Base-by-base conservation (phyloP, 768 basidiomycete genomes). In the Hemileccinum rubropunctum region DNA sequence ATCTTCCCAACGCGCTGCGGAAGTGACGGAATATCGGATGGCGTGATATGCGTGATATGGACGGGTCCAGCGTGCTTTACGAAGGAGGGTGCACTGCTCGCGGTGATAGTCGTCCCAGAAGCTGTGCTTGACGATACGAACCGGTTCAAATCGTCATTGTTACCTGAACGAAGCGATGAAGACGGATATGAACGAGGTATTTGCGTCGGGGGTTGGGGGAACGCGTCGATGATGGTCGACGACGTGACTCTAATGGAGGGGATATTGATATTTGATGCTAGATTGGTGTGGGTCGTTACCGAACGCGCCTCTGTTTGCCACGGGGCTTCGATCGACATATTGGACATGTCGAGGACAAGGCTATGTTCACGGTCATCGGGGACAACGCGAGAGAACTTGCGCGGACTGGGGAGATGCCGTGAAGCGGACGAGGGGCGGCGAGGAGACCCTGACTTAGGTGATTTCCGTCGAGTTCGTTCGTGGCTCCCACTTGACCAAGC, bases 51-150 rank as follows among this genome's bases (percentile, higher is more conserved):
- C 45, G 82, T 83, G 47, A 92, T 85, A 56, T 88, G 87, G 33
- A 81, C 78, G 3, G 88, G 86, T 5, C 89, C 88, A 27, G 84
- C 66, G 56, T 91, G 88, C 70, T 95, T 95, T 35, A 88, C 82
- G 63, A 89, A 93, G 4, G 92, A 93, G 1, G 82, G 83, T 0
- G 83, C 83, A 57, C 87, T 88, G 35, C 82, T 82, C 4, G 79
- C 72, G 11, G 86, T 88, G 43, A 87, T 65, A 15, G 86, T 88
- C 12, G 86, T 88, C 15, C 76, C 78, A 4, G 88, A 90, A 28
- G 82, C 77, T 9, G 93, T 94, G 60, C 91, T 91, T 13, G 91
- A 87, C 6, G 93, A 95, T 9, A 95, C 90, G 61, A 91, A 91
- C 21, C 94, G 86, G 60, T 88, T 90, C 39, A 94, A 75, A 63